Evolutionary conservation across 345 rosid species (phyloP).

Genomic region (Chamaenerion angustifolium): DNA sequence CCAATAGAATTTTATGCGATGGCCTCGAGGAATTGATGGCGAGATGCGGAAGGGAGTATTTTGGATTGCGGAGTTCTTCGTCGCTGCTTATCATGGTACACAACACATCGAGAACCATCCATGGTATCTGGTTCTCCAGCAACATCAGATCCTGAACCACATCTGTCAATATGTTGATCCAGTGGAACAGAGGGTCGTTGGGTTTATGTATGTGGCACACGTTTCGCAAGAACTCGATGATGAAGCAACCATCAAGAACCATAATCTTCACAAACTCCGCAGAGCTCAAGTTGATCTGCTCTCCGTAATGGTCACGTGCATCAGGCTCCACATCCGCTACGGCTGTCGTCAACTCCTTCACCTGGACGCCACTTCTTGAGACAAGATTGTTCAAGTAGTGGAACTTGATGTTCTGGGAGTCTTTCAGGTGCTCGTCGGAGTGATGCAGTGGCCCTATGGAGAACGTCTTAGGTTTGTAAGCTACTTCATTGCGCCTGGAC

Average conservation of each 20-base stretch:
- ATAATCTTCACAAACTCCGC: constrained; percentile 3
- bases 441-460: neutral
- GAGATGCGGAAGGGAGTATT: constrained; percentile 6
- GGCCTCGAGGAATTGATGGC: constrained; percentile 4
- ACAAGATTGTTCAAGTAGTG: neutral
- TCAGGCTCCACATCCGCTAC: neutral
- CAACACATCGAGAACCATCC: neutral
- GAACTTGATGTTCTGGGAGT: neutral
- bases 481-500: neutral
- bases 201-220: neutral
- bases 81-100: neutral
- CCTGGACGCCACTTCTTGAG: neutral
- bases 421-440: neutral
- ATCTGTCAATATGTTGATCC: constrained; percentile 8
- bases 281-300: neutral
- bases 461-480: neutral
- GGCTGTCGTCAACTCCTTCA: neutral
- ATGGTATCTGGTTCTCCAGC: constrained; percentile 13
- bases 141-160: constrained; percentile 15
- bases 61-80: neutral
- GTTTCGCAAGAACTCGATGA: constrained; percentile 10
- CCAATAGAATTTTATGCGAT: neutral
- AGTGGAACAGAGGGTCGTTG: constrained; percentile 12
- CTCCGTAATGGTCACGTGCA: constrained; percentile 12
- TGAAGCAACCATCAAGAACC: constrained; percentile 15